phyloP scores from a whole-genome alignment of 2,329 filamentous ascomycete genomes.

The Mycosphaerelloides madeirae region DNA sequence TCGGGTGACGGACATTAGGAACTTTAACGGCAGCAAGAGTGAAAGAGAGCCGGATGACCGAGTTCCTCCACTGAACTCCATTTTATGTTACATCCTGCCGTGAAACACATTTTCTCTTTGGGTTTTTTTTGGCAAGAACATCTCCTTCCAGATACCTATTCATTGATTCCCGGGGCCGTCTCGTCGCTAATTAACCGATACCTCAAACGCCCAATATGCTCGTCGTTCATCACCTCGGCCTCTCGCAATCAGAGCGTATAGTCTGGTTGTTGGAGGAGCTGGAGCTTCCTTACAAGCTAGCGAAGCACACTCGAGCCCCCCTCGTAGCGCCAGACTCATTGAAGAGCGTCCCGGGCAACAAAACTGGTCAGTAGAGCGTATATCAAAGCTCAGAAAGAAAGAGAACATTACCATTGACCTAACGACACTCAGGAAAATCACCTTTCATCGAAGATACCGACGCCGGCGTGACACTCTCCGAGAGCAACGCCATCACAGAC shows the following conservation, averaged over 20 bases:
- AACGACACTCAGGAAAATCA: slow-evolving; percentile 1
- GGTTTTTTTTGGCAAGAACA: no score
- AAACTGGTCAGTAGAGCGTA: not conserved
- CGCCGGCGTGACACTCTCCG: slow-evolving; percentile 47
- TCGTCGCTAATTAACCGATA: not conserved
- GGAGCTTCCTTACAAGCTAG: slow-evolving; percentile 48
- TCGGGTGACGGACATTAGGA: no score
- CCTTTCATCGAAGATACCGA: slow-evolving; percentile 57
- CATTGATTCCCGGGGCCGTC: no score
- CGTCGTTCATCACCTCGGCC: slow-evolving; percentile 31
- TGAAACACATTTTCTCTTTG: no score
- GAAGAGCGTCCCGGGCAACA: slow-evolving; percentile 12
- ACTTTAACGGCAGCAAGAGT: no score
- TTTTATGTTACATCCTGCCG: no score
- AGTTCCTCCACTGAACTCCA: no score
- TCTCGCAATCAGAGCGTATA: slow-evolving; percentile 60
- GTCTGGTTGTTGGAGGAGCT: slow-evolving; percentile 63
- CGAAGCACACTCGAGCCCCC: slow-evolving; percentile 44
- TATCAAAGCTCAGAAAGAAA: no score
- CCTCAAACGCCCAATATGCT: slow-evolving; percentile 31
- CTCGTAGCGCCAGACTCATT: slow-evolving; percentile 17
- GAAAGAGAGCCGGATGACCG: no score
- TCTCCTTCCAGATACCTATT: no score
- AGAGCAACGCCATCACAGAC: slow-evolving; percentile 56
- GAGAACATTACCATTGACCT: no score